Percentiles rank a stretch among this genome's conserved stretches.
phyloP scores from a whole-genome alignment of 2,329 filamentous ascomycete genomes.

The Cladosporium sp. region DNA sequence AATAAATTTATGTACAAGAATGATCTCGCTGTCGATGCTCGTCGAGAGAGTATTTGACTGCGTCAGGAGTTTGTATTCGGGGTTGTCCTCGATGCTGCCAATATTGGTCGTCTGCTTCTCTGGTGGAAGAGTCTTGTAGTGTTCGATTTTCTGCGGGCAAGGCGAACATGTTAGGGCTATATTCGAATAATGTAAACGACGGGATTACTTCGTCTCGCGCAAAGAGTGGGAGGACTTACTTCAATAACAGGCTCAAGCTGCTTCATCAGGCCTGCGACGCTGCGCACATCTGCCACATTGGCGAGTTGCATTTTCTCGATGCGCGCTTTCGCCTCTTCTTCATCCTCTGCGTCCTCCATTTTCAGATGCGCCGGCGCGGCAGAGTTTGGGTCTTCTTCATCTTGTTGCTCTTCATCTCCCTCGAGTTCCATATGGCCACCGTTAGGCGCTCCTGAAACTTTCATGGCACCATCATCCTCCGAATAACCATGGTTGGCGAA shows the following conservation, averaged over 20 bases:
- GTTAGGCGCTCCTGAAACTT: not conserved
- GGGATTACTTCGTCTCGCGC: constrained; percentile 27
- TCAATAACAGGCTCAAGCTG: constrained; percentile 74
- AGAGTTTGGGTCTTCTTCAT: constrained; percentile 55
- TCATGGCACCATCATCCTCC: constrained; percentile 28
- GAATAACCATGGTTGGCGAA: constrained; percentile 44
- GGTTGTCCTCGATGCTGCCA: constrained; percentile 85
- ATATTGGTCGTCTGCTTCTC: constrained; percentile 60
- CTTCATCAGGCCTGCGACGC: constrained; percentile 75
- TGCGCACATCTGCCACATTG: constrained; percentile 70
- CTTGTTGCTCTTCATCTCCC: constrained; percentile 51
- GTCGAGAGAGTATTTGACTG: constrained; percentile 87
- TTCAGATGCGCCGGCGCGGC: constrained; percentile 34
- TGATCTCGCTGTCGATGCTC: constrained; percentile 87
- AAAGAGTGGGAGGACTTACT: constrained; percentile 53
- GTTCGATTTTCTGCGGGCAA: constrained; percentile 68
- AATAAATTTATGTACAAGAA: constrained; percentile 91
- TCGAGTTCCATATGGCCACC: constrained; percentile 31
- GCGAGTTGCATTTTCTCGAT: constrained; percentile 79
- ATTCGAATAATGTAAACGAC: constrained; percentile 60
- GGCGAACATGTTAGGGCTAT: constrained; percentile 63
- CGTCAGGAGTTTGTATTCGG: constrained; percentile 82
- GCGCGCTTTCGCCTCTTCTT: constrained; percentile 68
- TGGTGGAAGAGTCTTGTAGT: constrained; percentile 66
- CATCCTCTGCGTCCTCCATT: constrained; percentile 53